phyloP scores from a whole-genome alignment of 2,329 filamentous ascomycete genomes.

The Penicillium sp. region DNA sequence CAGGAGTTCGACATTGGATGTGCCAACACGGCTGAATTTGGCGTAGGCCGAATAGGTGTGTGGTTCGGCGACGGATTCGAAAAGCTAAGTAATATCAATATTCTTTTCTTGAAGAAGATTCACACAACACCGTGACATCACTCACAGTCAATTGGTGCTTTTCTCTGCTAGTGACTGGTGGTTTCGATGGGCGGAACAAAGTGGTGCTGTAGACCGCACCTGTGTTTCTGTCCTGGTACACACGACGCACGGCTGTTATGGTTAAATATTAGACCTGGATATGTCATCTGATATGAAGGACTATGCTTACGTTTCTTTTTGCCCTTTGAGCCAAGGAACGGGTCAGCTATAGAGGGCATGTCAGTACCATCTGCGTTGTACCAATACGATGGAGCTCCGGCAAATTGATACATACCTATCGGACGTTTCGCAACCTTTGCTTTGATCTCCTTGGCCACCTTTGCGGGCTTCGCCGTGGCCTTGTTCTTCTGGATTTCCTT shows the following conservation, averaged over 20 bases:
- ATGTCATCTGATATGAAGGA: not conserved
- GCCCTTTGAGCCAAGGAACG: constrained; percentile 37
- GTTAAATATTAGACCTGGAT: not conserved
- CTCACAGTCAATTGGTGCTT: constrained; percentile 60
- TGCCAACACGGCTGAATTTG: constrained; percentile 41
- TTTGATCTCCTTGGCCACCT: not conserved
- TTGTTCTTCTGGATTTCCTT: constrained; percentile 2
- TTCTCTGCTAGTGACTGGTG: constrained; percentile 51
- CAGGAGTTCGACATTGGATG: constrained; percentile 30
- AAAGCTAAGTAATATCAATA: constrained; percentile 52
- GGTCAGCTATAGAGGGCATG: not conserved
- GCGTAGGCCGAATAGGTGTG: constrained; percentile 60
- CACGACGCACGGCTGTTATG: constrained; percentile 34
- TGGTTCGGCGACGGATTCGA: constrained; percentile 61
- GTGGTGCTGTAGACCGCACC: constrained; percentile 64
- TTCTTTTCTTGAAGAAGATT: not conserved
- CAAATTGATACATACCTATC: not conserved
- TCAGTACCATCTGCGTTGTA: constrained; percentile 5
- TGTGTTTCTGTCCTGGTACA: constrained; percentile 59
- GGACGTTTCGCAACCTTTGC: not conserved
- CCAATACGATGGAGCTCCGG: not conserved
- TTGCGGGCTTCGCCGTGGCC: not conserved
- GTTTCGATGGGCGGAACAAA: constrained; percentile 53
- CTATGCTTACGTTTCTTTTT: constrained; percentile 41
- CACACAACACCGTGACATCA: constrained; percentile 2